Evolutionary conservation across 163 green algal genomes (phyloP), one percentile per base, ranked within the genome.

Genomic region (Scenedesmus sp.): DNA sequence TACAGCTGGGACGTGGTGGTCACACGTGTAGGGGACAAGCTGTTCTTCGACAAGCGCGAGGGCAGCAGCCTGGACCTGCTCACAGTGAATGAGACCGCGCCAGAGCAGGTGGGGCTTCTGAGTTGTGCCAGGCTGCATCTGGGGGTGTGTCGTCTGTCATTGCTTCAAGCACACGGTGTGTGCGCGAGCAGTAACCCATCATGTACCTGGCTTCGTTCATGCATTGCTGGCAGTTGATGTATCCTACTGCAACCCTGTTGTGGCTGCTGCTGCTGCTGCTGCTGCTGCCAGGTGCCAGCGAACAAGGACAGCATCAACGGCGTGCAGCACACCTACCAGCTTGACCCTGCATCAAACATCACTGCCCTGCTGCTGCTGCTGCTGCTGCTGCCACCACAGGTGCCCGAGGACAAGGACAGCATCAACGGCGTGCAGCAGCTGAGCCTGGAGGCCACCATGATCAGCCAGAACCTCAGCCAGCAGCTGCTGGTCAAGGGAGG

Each of bases 1-100:
- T 99, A 99, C 96, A 97, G 96, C 74, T 99, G 98, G 98, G 98
- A 99, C 92, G 91, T 99, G 57, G 92, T 99, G 0, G 94, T 98
- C 77, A 98, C 96, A 18, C 93, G 95, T 26, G 86, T 91, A 3
- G 96, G 95, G 55, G 96, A 97, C 93, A 96, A 98, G 92, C 94
- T 99, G 15, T 99, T 98, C 94, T 96, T 99, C 81, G 98, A 99
- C 96, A 97, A 98, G 92, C 94, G 98, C 83, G 93, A 97, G 34
- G 95, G 95, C 74, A 94, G 89, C 34, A 94, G 87, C 82, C 93
- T 96, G 55, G 95, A 95, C 90, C 87, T 96, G 52, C 92, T 96
- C 26, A 97, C 96, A 7, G 95, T 98, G 73, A 97, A 97, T 70
- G 97, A 98, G 94, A 99, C 96, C 7, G 96, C 95, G n/a, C 94